Conservation (phyloP, 805 yeast species). For the Saturnispora bothae region DNA sequence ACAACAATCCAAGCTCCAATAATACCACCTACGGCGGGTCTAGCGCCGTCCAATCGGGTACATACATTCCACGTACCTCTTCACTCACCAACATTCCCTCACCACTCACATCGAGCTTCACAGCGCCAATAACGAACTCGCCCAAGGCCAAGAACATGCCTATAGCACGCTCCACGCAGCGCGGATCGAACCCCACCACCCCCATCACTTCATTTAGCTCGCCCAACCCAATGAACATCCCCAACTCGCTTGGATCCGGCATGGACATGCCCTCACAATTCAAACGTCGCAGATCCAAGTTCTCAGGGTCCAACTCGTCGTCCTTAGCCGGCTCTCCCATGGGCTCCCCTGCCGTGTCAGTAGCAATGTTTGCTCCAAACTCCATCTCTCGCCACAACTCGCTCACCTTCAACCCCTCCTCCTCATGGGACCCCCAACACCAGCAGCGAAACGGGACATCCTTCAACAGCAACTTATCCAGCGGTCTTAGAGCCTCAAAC, state of each 20-base stretch:
- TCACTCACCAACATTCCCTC: conserved; percentile 7
- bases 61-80: background rate
- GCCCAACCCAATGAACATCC: background rate
- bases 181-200: conserved; percentile 16
- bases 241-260: background rate
- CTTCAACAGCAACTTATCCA: conserved; percentile 14
- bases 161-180: conserved; percentile 20
- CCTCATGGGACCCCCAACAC: conserved; percentile 3
- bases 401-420: conserved; percentile 17
- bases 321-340: conserved; percentile 16
- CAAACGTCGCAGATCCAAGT: conserved; percentile 25
- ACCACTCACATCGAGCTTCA: conserved; percentile 3
- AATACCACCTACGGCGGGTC: background rate
- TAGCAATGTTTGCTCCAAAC: conserved; percentile 10
- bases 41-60: background rate
- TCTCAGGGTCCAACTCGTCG: conserved; percentile 11
- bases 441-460: background rate
- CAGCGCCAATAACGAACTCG: conserved; percentile 6
- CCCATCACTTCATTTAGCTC: conserved; percentile 14
- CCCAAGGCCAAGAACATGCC: conserved; percentile 23
- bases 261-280: conserved; percentile 14
- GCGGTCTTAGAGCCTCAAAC: conserved; percentile 13
- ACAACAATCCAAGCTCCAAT: background rate
- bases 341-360: conserved; percentile 10
- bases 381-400: conserved; percentile 21